A percentile compares a stretch with the other conserved stretches of the same genome.
These are phyloP conservation scores for Nakaseomyces uthaithaninus DNA, from an alignment of 1,139 yeast species.

Conservation along the genomic window DNA sequence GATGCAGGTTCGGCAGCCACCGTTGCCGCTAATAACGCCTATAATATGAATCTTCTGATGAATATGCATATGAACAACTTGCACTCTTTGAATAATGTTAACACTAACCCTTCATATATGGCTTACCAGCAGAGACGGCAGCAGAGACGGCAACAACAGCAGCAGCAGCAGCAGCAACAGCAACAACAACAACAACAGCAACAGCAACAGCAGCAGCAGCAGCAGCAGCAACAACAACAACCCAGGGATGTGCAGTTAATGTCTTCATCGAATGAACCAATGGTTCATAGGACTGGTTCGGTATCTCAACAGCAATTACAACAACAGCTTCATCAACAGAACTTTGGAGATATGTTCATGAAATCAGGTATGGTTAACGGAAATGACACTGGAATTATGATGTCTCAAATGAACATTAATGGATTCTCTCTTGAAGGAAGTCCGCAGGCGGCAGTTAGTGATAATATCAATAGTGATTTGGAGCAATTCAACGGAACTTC, in stretches of 20 bases:
- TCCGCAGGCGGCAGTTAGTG: constrained; percentile 5
- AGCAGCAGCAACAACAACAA: background rate
- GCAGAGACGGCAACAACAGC: constrained; percentile 3
- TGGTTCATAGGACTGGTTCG: background rate
- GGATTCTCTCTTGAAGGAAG: constrained; percentile 4
- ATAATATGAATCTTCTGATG: constrained; percentile 4
- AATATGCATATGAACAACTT: constrained; percentile 6
- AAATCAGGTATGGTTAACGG: background rate
- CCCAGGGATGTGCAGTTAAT: background rate
- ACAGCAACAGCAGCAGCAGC: constrained; percentile 1
- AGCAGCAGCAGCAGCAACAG: background rate
- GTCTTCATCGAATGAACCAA: background rate
- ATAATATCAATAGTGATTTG: background rate
- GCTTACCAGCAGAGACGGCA: constrained; percentile 6
- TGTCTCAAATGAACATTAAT: constrained; percentile 4
- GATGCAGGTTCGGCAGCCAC: constrained; percentile 4
- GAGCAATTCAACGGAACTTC: background rate
- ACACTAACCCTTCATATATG: constrained; percentile 6
- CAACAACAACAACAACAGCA: constrained; percentile 4
- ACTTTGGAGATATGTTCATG: constrained; percentile 5
- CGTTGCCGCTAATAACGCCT: constrained; percentile 5
- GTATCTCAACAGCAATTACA: constrained; percentile 2
- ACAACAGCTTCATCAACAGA: constrained; percentile 5
- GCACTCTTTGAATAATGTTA: constrained; percentile 4
- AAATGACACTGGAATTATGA: constrained; percentile 5